Conservation (phyloP, 441 rosid genomes). For the Croton laevigatus region DNA sequence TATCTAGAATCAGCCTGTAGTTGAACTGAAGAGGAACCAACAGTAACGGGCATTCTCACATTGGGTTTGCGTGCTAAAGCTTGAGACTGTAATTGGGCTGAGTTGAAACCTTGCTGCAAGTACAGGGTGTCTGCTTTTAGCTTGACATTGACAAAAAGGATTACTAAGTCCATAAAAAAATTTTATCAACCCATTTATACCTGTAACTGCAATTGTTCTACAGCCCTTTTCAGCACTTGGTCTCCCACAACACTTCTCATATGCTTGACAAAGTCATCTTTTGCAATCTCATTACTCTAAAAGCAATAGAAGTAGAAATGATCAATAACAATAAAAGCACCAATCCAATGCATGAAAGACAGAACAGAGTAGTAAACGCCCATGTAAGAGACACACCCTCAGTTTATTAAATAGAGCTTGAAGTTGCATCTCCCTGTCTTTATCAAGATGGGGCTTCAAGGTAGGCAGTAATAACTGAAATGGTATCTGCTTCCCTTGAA, state of each 20-base stretch:
- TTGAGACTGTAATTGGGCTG: conserved; percentile 50
- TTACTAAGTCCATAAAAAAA: conserved; percentile 8
- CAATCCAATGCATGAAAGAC: conserved; percentile 12
- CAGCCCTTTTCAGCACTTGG: conserved; percentile 82
- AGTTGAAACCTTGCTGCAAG: conserved; percentile 51
- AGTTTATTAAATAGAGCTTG: conserved; percentile 60
- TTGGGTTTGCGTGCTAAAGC: conserved; percentile 41
- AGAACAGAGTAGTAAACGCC: conserved; percentile 11
- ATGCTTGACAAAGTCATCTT: conserved; percentile 75
- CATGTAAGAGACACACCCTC: conserved; percentile 43
- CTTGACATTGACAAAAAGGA: conserved; percentile 14
- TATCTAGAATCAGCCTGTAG: conserved; percentile 37
- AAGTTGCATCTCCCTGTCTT: conserved; percentile 92
- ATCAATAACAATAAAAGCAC: conserved; percentile 21
- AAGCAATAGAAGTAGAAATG: conserved; percentile 25
- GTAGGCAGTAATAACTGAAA: conserved; percentile 77
- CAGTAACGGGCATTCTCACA: conserved; percentile 40
- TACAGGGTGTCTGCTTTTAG: conserved; percentile 20
- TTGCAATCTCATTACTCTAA: conserved; percentile 83
- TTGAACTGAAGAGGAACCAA: conserved; percentile 40
- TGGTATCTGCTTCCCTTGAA: conserved; percentile 59
- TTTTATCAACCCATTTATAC: conserved; percentile 26
- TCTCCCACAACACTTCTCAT: conserved; percentile 84
- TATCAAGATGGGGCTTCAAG: conserved; percentile 71
- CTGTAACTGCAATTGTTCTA: conserved; percentile 55